Evolutionary conservation across 805 yeast genomes (phyloP).

Genomic region (Candida anglica): DNA sequence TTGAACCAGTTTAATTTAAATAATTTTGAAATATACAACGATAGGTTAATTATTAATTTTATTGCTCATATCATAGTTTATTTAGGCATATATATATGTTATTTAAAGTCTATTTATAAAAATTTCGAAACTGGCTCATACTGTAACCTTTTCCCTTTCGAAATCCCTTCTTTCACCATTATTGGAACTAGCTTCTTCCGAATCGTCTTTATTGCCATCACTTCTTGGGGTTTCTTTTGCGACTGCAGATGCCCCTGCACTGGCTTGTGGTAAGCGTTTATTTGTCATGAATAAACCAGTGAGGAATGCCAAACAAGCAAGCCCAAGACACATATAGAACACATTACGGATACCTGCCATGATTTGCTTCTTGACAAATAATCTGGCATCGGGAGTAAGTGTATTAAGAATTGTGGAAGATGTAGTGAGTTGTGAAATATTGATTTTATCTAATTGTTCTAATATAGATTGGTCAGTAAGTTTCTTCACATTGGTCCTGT

Average conservation of each 20-base stretch:
- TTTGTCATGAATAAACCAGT: conserved; percentile 32
- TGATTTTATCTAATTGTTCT: conserved; percentile 14
- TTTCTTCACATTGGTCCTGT: conserved; percentile 4
- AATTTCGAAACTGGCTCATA: background rate
- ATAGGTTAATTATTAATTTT: too few species aligned
- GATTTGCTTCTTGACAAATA: conserved; percentile 20
- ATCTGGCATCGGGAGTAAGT: conserved; percentile 18
- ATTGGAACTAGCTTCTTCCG: too few species aligned
- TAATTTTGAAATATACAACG: too few species aligned
- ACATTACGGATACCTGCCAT: conserved; percentile 37
- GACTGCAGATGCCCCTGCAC: too few species aligned
- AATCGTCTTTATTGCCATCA: too few species aligned
- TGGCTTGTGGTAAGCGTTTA: conserved; percentile 27
- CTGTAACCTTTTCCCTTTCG: too few species aligned
- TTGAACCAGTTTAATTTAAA: too few species aligned
- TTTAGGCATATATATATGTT: background rate
- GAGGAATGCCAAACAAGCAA: conserved; percentile 26
- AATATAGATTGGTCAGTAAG: conserved; percentile 10
- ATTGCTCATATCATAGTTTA: too few species aligned
- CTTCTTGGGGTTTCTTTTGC: too few species aligned
- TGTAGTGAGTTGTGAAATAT: conserved; percentile 10
- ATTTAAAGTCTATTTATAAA: background rate
- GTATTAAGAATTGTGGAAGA: conserved; percentile 10
- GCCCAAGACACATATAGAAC: conserved; percentile 37
- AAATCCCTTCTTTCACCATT: too few species aligned